Conservation (phyloP, 1,284 basidiomycete species). For the Phaffia rhodozyma region DNA sequence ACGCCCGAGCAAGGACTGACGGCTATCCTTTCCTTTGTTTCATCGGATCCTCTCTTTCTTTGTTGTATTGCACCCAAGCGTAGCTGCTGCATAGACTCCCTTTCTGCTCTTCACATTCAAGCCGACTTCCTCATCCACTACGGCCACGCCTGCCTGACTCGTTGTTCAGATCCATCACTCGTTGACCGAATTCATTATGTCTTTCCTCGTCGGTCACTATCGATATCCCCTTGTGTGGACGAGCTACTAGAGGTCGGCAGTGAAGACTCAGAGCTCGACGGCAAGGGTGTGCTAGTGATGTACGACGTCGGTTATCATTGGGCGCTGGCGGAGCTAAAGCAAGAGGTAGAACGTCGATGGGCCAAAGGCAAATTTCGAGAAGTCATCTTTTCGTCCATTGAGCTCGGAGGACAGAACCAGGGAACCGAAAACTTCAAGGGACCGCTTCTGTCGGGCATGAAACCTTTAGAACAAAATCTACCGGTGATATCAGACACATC, state of each 20-base stretch:
- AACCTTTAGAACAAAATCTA: background rate
- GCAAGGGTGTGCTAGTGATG: constrained; percentile 43
- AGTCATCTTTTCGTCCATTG: constrained; percentile 10
- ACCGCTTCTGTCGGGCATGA: too few species aligned
- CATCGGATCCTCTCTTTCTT: background rate
- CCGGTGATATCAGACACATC: background rate
- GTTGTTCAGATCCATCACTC: constrained; percentile 11
- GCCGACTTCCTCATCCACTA: constrained; percentile 90
- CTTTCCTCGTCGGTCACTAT: constrained; percentile 28
- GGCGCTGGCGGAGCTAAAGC: constrained; percentile 3
- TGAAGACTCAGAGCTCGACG: background rate
- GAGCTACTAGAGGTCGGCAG: constrained; percentile 19
- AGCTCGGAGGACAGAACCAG: constrained; percentile 6
- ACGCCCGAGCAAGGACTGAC: background rate
- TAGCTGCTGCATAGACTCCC: constrained; percentile 94
- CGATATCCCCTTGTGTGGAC: constrained; percentile 23
- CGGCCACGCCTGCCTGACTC: constrained; percentile 84
- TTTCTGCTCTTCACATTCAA: constrained; percentile 86
- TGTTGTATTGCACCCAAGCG: background rate
- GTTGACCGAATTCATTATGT: constrained; percentile 27
- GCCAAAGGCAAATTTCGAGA: constrained; percentile 13
- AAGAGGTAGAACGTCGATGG: background rate
- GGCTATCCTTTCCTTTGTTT: constrained; percentile 14
- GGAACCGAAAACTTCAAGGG: too few species aligned
- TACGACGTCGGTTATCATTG: constrained; percentile 34